Evolutionary conservation across 106 monocot genomes (phyloP).

Genomic region (Dendrobium catenatum): DNA sequence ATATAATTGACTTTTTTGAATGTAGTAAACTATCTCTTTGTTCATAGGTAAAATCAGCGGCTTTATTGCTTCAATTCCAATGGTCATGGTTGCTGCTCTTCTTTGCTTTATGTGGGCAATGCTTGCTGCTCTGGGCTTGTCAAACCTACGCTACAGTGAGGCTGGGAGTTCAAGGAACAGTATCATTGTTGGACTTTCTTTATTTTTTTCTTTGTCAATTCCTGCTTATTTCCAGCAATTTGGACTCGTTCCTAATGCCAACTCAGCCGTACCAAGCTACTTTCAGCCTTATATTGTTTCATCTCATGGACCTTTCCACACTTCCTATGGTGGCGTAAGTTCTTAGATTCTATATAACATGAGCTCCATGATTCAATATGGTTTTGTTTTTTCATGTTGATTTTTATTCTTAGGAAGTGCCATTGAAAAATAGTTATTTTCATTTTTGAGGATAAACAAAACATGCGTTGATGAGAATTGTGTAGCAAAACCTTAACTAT

Average conservation of each 20-base stretch:
- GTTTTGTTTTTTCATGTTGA: slow-evolving; percentile 4
- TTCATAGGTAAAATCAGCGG: slow-evolving; percentile 86
- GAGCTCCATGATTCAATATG: not conserved
- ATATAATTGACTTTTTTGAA: not conserved
- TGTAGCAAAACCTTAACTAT: not conserved
- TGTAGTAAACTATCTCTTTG: slow-evolving; percentile 1
- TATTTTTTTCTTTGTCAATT: slow-evolving; percentile 89
- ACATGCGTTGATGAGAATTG: not conserved
- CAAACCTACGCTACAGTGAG: slow-evolving; percentile 84
- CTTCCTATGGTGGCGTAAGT: slow-evolving; percentile 51
- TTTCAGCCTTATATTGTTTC: slow-evolving; percentile 74
- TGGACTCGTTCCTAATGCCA: slow-evolving; percentile 57
- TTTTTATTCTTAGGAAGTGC: not conserved
- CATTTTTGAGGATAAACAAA: not conserved
- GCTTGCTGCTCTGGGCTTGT: slow-evolving; percentile 88
- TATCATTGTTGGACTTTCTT: slow-evolving; percentile 86
- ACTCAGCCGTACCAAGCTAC: slow-evolving; percentile 60
- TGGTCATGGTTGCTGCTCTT: slow-evolving; percentile 82
- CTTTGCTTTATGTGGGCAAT: slow-evolving; percentile 99
- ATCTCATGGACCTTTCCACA: slow-evolving; percentile 74
- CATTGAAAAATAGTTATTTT: not conserved
- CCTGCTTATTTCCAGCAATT: slow-evolving; percentile 96
- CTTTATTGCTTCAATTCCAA: slow-evolving; percentile 93
- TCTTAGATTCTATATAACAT: slow-evolving; percentile 1
- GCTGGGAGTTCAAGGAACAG: slow-evolving; percentile 90